These are phyloP conservation scores for Parietichytrium sp. DNA, from an alignment of 108 stramenopile genomes.

Conservation along the genomic window DNA sequence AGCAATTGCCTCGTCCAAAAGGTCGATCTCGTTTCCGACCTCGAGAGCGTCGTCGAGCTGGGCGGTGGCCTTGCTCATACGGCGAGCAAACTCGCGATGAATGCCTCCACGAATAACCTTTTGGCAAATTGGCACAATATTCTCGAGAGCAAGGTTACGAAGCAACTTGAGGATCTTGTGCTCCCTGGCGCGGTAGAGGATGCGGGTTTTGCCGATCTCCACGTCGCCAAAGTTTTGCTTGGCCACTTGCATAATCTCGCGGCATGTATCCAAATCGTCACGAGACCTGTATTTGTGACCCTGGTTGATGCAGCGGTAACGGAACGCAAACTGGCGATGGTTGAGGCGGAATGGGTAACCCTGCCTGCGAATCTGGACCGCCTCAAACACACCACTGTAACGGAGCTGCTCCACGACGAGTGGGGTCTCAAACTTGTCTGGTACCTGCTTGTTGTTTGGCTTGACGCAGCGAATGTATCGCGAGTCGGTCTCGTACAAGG, in stretches of 20 bases:
- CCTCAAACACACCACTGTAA: constrained; percentile 44
- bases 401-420: constrained; percentile 52
- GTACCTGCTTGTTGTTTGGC: constrained; percentile 46
- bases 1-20: constrained; percentile 40
- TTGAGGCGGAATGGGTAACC: constrained; percentile 69
- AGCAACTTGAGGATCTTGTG: constrained; percentile 31
- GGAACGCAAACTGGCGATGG: constrained; percentile 20
- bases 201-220: constrained; percentile 35
- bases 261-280: background rate
- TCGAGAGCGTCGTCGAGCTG: constrained; percentile 23
- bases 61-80: background rate
- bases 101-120: constrained; percentile 20
- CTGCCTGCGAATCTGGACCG: constrained; percentile 71
- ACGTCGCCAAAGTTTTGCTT: constrained; percentile 15
- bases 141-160: constrained; percentile 51
- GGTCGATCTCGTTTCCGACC: constrained; percentile 21
- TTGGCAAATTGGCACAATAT: constrained; percentile 55
- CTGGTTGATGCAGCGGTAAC: constrained; percentile 40
- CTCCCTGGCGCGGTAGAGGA: constrained; percentile 38
- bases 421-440: constrained; percentile 40
- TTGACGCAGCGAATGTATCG: constrained; percentile 60
- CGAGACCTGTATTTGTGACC: background rate
- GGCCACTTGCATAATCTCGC: background rate
- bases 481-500: constrained; percentile 17
- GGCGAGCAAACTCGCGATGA: background rate